Evolutionary conservation across 2,329 filamentous ascomycete genomes (phyloP).

Genomic region (Calonectria henricotiae): DNA sequence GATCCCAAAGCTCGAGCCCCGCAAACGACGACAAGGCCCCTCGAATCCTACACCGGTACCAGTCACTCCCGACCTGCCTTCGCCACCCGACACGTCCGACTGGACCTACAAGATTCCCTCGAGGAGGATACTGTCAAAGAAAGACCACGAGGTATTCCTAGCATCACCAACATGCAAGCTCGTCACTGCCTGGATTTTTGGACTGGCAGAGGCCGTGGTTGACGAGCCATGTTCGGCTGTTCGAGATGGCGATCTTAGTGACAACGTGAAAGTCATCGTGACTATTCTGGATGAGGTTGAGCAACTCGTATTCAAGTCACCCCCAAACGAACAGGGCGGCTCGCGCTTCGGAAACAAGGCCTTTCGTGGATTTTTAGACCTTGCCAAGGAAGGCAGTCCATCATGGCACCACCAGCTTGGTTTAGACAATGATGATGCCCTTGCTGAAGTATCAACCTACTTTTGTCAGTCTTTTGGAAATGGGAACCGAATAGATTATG

Average conservation of each 20-base stretch:
- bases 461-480: constrained; percentile 90
- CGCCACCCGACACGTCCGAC: constrained; percentile 75
- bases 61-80: constrained; percentile 81
- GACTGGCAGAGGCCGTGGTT: constrained; percentile 85
- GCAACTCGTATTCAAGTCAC: constrained; percentile 77
- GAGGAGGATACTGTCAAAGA: constrained; percentile 84
- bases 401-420: constrained; percentile 78
- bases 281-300: constrained; percentile 80
- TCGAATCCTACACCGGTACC: constrained; percentile 78
- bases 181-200: constrained; percentile 88
- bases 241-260: constrained; percentile 71
- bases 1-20: constrained; percentile 79
- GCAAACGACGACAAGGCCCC: constrained; percentile 69
- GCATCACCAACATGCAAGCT: constrained; percentile 83
- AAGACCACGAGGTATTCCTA: constrained; percentile 88
- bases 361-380: constrained; percentile 87
- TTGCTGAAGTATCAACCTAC: constrained; percentile 84
- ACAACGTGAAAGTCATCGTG: constrained; percentile 76
- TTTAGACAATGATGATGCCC: constrained; percentile 67
- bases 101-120: constrained; percentile 78
- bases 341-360: constrained; percentile 96
- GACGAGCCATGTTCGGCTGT: constrained; percentile 78
- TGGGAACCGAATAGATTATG: constrained; percentile 91
- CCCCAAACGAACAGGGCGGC: constrained; percentile 88
- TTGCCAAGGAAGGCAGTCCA: constrained; percentile 70